A percentile compares a stretch with the other conserved stretches of the same genome.
phyloP scores from a whole-genome alignment of 306 rosid genomes.

The Cucumis hystrix region DNA sequence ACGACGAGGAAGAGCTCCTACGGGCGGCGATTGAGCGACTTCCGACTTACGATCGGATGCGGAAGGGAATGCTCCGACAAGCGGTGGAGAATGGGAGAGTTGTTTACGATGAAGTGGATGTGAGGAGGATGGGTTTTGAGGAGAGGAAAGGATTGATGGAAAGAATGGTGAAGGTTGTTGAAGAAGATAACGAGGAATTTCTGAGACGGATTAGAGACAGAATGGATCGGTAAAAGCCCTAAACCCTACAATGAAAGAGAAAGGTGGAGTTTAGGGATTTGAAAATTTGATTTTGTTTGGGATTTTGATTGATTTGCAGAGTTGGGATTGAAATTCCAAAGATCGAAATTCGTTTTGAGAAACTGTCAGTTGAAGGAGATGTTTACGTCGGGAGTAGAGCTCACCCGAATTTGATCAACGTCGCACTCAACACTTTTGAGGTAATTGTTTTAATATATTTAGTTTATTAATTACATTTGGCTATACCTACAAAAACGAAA shows the following conservation, averaged over 20 bases:
- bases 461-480: no score
- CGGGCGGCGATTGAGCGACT: slow-evolving; percentile 90
- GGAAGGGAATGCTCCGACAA: slow-evolving; percentile 39
- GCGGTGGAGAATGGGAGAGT: slow-evolving; percentile 40
- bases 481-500: no score
- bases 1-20: slow-evolving; percentile 39
- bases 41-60: slow-evolving; percentile 67
- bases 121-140: slow-evolving; percentile 30
- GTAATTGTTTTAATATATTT: no score
- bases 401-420: slow-evolving; percentile 58
- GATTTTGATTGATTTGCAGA: slow-evolving; percentile 14
- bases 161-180: slow-evolving; percentile 34
- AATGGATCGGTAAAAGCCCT: neutral
- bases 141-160: slow-evolving; percentile 42
- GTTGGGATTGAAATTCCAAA: slow-evolving; percentile 62
- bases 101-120: slow-evolving; percentile 42
- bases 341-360: slow-evolving; percentile 67
- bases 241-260: no score
- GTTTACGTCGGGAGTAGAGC: slow-evolving; percentile 77
- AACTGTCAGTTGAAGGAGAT: slow-evolving; percentile 53
- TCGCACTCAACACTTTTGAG: slow-evolving; percentile 47
- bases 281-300: no score
- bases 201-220: slow-evolving; percentile 45
- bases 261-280: no score
- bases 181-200: slow-evolving; percentile 60